Evolutionary conservation across 345 rosid species (phyloP).

Genomic region (Microcos paniculata): DNA sequence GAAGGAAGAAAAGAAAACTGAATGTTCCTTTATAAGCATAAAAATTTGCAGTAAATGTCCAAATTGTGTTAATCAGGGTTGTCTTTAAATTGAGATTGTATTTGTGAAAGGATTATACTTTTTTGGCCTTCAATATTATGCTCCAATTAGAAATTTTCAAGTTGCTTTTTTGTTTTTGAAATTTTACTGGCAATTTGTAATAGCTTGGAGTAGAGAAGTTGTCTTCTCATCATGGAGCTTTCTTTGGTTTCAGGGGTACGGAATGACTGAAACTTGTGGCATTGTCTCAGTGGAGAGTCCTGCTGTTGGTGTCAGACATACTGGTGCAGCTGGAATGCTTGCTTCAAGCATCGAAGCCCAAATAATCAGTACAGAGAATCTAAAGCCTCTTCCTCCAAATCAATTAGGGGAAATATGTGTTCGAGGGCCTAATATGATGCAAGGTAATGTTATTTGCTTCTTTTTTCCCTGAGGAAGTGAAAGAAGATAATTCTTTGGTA

Average conservation of each 20-base stretch:
- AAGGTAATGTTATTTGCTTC: conserved; percentile 43
- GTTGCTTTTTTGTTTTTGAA: too few relatives aligned
- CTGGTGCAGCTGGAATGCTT: conserved; percentile 80
- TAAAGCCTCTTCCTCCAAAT: conserved; percentile 72
- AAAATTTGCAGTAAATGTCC: background rate
- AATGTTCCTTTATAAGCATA: background rate
- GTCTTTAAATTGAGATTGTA: background rate
- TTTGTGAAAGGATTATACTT: background rate
- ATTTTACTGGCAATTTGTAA: background rate
- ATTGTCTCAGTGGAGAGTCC: conserved; percentile 60
- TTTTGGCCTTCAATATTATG: background rate
- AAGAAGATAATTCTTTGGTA: background rate
- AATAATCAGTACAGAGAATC: conserved; percentile 56
- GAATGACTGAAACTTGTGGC: conserved; percentile 87
- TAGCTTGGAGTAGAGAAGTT: background rate
- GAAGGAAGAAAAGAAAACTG: background rate
- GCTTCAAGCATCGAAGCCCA: conserved; percentile 71
- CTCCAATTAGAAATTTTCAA: background rate
- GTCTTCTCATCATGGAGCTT: conserved; percentile 6
- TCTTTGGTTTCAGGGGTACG: conserved; percentile 67
- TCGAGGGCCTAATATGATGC: conserved; percentile 92
- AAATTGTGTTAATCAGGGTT: background rate
- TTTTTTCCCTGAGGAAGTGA: background rate
- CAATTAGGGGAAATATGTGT: conserved; percentile 84
- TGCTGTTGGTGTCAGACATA: conserved; percentile 36